phyloP scores from a whole-genome alignment of 2,329 filamentous ascomycete species.

The Acephala macrosclerotiorum region DNA sequence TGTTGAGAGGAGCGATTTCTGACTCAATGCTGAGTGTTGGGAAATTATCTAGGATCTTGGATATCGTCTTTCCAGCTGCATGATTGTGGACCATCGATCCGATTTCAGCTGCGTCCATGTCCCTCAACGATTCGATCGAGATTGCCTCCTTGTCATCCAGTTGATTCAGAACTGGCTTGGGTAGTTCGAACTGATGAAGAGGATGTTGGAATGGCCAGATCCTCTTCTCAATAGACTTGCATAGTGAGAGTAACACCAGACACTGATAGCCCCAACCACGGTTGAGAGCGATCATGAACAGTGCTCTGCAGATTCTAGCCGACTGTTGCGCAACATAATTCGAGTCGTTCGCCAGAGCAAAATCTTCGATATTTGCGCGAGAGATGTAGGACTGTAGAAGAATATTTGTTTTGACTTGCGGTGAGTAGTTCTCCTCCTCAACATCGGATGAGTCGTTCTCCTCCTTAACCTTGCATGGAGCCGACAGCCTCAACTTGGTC shows the following conservation, averaged over 20 bases:
- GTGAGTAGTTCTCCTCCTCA: slow-evolving; percentile 70
- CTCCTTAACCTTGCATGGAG: too few species aligned
- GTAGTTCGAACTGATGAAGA: slow-evolving; percentile 92
- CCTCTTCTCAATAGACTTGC: slow-evolving; percentile 96
- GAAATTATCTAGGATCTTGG: slow-evolving; percentile 86
- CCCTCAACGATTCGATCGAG: slow-evolving; percentile 83
- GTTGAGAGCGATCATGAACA: slow-evolving; percentile 98
- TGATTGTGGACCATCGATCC: slow-evolving; percentile 91
- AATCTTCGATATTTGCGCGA: slow-evolving; percentile 86
- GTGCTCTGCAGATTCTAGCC: slow-evolving; percentile 88
- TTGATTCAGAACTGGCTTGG: slow-evolving; percentile 81
- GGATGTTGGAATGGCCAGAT: slow-evolving; percentile 97
- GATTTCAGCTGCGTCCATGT: slow-evolving; percentile 93
- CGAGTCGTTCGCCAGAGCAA: slow-evolving; percentile 89
- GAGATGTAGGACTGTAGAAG: slow-evolving; percentile 95
- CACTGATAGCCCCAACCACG: slow-evolving; percentile 96
- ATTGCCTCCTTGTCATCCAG: slow-evolving; percentile 81
- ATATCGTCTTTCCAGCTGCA: slow-evolving; percentile 82
- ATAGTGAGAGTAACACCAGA: slow-evolving; percentile 85
- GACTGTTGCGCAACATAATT: slow-evolving; percentile 97
- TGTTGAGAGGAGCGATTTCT: slow-evolving; percentile 93
- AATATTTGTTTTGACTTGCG: slow-evolving; percentile 95
- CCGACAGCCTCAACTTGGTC: slow-evolving; percentile 73
- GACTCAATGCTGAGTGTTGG: slow-evolving; percentile 90
- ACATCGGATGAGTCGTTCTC: slow-evolving; percentile 79